These are phyloP conservation scores for Trichothecium sympodiale DNA, from an alignment of 2,329 filamentous ascomycete species.

Conservation along the genomic window DNA sequence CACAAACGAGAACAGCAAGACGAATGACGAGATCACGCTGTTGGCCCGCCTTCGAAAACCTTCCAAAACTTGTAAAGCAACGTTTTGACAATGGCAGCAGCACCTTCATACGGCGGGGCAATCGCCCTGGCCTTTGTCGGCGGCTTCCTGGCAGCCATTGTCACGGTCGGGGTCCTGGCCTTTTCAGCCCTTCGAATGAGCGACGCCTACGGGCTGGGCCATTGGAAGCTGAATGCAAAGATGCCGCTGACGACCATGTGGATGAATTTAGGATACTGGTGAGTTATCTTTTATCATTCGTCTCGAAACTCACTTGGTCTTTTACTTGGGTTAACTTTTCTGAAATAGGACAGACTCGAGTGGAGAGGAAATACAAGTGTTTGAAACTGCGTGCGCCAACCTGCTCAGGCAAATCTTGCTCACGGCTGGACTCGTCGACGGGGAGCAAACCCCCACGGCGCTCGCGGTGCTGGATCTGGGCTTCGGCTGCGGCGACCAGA, in stretches of 20 bases:
- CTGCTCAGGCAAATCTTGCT: constrained; percentile 35
- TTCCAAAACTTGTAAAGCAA: no score
- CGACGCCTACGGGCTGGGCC: constrained; percentile 37
- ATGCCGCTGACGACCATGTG: constrained; percentile 41
- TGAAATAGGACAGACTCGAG: constrained; percentile 16
- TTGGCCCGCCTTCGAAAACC: no score
- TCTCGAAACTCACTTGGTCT: neutral
- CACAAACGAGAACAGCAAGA: no score
- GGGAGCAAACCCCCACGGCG: constrained; percentile 1
- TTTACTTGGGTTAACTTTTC: neutral
- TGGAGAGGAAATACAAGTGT: constrained; percentile 20
- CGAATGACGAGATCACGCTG: no score
- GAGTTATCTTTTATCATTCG: constrained; percentile 14
- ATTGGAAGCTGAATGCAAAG: constrained; percentile 42
- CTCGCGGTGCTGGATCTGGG: constrained; percentile 40
- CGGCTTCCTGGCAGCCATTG: constrained; percentile 12
- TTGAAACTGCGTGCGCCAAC: constrained; percentile 35
- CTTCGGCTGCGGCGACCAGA: constrained; percentile 50
- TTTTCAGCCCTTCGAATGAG: constrained; percentile 13
- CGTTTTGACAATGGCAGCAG: neutral
- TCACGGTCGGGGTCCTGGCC: constrained; percentile 7
- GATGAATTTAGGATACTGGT: constrained; percentile 55
- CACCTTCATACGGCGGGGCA: constrained; percentile 6
- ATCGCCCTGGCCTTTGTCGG: constrained; percentile 17
- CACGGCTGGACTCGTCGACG: constrained; percentile 25